Base-by-base conservation (phyloP, 2,329 filamentous ascomycete genomes). In the Colletotrichum somersetense region DNA sequence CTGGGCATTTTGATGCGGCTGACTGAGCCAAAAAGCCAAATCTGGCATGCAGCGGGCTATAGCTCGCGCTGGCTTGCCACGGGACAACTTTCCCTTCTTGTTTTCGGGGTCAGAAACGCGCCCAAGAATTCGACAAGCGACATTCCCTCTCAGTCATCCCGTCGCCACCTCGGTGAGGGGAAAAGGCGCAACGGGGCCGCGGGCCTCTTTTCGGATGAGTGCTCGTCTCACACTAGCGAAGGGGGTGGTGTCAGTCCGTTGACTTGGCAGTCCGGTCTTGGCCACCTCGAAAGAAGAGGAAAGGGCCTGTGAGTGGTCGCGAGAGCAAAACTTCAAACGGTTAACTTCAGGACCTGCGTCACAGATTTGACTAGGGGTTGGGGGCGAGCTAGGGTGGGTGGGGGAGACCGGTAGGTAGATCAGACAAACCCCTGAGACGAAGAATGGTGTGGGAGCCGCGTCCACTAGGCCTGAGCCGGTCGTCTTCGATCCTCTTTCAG, bases 401-500 rank as follows among this genome's bases (percentile, higher is more conserved):
- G 52, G 48, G 48, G 48, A 50, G 52, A 58, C 58, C 58, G 65
- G 69, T 59, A 72, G 69, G 69, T 59, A 72, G 65, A 72, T 72
- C 69, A 72, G 69, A 72, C 69, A 68, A 72, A 72, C 69, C 69
- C 68, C 65, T 72, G 69, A 72, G 65, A 72, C 69, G 69, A 68
- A 59, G 53, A 40, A 44, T 70, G 55, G 62, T 52, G 57, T 52
- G 56, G 62, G 56, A 62, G 57, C 23, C n/a, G 16, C 30, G 0
- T 33, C 56, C 56, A 7, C 67, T 67, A 62, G 42, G 40, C 57
- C 57, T 48, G 40, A 40, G 56, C 16, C 7, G 57, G 68, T 62
- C 38, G 44, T 42, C 64, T 71, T 42, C 23, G 20, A 23, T 5
- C 35, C 33, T 62, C 40, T 57, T 40, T 26, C 18, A 23, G 35